Percentiles rank a stretch among this genome's conserved stretches.
Conservation (phyloP, 176 grass and related monocot species). For the Ensete glaucum region DNA sequence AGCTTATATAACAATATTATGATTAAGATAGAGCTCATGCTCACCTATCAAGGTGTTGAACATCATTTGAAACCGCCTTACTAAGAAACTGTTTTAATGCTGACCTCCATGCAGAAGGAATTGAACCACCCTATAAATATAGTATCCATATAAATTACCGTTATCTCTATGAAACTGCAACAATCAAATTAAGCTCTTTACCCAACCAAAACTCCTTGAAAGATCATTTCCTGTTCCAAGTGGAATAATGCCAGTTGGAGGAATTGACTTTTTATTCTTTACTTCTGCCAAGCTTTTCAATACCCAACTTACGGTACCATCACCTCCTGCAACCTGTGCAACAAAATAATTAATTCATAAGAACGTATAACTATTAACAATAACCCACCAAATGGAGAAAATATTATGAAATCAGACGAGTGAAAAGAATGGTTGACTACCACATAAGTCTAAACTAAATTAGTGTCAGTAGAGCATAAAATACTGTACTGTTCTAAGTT, state of each 20-base stretch:
- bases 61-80: constrained; percentile 52
- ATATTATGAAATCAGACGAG: background rate
- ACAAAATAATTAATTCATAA: constrained; percentile 18
- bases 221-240: constrained; percentile 98
- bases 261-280: constrained; percentile 54
- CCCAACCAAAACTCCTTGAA: constrained; percentile 89
- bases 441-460: background rate
- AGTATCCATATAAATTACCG: constrained; percentile 24
- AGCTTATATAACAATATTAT: background rate
- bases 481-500: constrained; percentile 2
- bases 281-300: constrained; percentile 64
- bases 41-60: constrained; percentile 84
- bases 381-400: background rate
- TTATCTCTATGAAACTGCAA: constrained; percentile 25
- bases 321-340: constrained; percentile 81
- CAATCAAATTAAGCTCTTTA: constrained; percentile 32
- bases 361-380: constrained; percentile 6
- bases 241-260: constrained; percentile 69
- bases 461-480: too few relatives aligned
- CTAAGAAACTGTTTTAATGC: constrained; percentile 67
- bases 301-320: constrained; percentile 74
- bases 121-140: constrained; percentile 72
- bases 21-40: constrained; percentile 14
- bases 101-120: constrained; percentile 89
- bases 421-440: background rate